Evolutionary conservation across 495 filamentous ascomycete genomes (phyloP).

Genomic region (Penicillium malachiteum): DNA sequence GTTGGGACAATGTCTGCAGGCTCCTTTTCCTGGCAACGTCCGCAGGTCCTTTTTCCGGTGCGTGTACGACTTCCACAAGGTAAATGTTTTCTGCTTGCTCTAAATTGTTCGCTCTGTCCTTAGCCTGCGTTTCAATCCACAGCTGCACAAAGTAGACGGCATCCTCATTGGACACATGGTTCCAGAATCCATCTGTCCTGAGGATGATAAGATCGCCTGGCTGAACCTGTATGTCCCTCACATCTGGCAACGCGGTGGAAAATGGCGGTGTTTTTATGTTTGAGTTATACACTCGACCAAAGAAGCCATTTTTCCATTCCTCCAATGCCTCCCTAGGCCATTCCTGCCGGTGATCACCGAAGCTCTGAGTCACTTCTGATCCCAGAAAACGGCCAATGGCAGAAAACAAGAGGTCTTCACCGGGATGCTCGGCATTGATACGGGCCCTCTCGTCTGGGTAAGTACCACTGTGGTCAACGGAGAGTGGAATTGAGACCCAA

Average conservation of each 20-base stretch:
- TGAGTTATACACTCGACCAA: not conserved
- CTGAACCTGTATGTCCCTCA: not conserved
- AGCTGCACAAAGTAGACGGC: not conserved
- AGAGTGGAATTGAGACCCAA: not conserved
- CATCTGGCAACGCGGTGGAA: not conserved
- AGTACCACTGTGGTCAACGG: not conserved
- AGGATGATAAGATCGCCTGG: not conserved
- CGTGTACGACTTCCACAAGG: not conserved
- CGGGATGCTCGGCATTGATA: not conserved
- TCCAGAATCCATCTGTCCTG: not conserved
- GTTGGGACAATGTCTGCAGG: too few species aligned
- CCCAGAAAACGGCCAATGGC: not conserved
- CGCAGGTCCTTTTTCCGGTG: not conserved
- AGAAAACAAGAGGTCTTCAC: not conserved
- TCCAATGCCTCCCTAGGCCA: not conserved
- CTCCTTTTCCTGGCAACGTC: too few species aligned
- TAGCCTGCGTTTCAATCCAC: not conserved
- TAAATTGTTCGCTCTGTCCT: not conserved
- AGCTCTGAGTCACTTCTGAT: not conserved
- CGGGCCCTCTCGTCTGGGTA: not conserved
- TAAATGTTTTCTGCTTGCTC: not conserved
- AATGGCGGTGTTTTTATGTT: not conserved
- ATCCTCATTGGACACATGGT: not conserved
- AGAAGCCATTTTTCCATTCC: not conserved
- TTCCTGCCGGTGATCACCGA: not conserved